Percentiles rank a stretch among this genome's conserved stretches.
Evolutionary conservation across 148 eudicot genomes (phyloP).

Genomic region (Rhododendron griersonianum): DNA sequence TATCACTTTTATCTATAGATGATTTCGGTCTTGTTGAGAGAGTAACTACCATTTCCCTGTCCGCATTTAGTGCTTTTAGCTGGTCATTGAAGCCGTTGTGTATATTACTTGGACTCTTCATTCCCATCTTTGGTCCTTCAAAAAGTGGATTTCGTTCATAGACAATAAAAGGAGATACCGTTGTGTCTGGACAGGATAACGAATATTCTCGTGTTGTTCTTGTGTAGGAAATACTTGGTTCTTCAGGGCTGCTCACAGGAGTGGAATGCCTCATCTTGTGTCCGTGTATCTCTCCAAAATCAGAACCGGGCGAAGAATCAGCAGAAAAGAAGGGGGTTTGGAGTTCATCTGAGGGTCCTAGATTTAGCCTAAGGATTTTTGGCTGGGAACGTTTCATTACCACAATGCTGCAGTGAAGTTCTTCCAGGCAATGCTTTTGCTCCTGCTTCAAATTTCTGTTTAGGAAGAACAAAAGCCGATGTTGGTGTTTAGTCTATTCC

Average conservation of each 20-base stretch:
- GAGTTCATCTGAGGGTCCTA: conserved; percentile 48
- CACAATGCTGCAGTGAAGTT: conserved; percentile 78
- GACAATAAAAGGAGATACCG: conserved; percentile 47
- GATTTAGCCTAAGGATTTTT: conserved; percentile 71
- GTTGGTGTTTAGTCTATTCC: background rate
- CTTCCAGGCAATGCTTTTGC: conserved; percentile 72
- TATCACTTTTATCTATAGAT: conserved; percentile 14
- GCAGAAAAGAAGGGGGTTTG: conserved; percentile 87
- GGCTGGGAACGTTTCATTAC: conserved; percentile 78
- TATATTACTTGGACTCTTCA: conserved; percentile 17
- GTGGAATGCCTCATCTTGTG: conserved; percentile 66
- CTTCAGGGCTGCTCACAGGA: conserved; percentile 84
- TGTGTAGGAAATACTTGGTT: conserved; percentile 52
- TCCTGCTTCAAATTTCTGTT: conserved; percentile 78
- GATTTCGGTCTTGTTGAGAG: conserved; percentile 23
- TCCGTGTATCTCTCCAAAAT: conserved; percentile 35
- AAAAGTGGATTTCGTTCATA: conserved; percentile 82
- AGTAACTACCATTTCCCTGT: conserved; percentile 24
- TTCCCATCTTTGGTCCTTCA: conserved; percentile 50
- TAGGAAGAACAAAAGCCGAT: background rate
- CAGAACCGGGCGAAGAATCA: conserved; percentile 57
- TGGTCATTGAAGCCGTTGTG: conserved; percentile 16
- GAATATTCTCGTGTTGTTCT: conserved; percentile 53
- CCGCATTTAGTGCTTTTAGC: conserved; percentile 11
- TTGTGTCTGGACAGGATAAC: conserved; percentile 43